Base-by-base conservation (phyloP, 495 filamentous ascomycete genomes). In the Penicillium simplicissimum region DNA sequence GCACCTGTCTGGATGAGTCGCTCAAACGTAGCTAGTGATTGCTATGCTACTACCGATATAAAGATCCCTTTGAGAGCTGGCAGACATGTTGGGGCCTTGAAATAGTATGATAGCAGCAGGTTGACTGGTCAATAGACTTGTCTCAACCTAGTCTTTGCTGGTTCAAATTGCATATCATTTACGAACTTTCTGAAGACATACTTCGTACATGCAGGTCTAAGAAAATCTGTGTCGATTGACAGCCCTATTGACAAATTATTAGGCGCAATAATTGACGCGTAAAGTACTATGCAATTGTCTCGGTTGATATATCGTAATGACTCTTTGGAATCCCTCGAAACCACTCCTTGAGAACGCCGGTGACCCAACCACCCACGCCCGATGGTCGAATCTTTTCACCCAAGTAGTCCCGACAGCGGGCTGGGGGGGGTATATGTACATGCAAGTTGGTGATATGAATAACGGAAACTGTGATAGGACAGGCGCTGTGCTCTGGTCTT, bases 291-390 rank as follows among this genome's bases (percentile, higher is more conserved):
- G 42, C 21, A 57, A 36, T 35, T 57, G 55, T 45, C 55, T 57
- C 53, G 37, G 13, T 47, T 37, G 37, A 34, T 23, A 19, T 57
- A 34, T 25, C 37, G 33, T 31, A 37, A 45, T 51, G 31, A 55
- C 21, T 55, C 28, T 8, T 55, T 54, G 31, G 21, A 55, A 47
- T 55, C 58, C 61, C 48, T 65, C 28, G 55, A 64, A 57, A 58
- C 55, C 49, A 59, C 48, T 31, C 61, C 61, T 28, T 48, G 33
- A 35, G 28, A 66, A 66, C 63, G 63, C 63, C 63, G 45, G 51
- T 62, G 45, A 59, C 49, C 63, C 45, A 60, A 60, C 34, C 48
- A 33, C 58, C 58, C 55, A 59, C 48, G 35, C 21, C 53, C 37
- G 13, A 60, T 47, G 51, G 52, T 40, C 34, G 3, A 9, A 19